A percentile compares a stretch with the other conserved stretches of the same genome.
Evolutionary conservation across 495 filamentous ascomycete genomes (phyloP).

Genomic region (Xylaria castorea): DNA sequence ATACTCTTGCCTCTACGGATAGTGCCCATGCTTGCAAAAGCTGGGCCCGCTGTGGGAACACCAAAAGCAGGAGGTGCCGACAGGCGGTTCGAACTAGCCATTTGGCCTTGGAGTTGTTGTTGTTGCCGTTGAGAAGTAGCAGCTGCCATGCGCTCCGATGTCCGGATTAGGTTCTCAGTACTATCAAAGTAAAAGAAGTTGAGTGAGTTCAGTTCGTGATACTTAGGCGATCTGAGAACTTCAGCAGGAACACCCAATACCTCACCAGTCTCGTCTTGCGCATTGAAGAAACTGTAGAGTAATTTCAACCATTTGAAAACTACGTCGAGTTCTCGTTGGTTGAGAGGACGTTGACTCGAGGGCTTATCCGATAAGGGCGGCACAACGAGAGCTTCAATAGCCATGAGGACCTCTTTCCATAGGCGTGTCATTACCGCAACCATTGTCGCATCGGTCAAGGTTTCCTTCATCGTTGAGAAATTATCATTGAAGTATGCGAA

Average conservation of each 20-base stretch:
- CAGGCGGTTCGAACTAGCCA: constrained; percentile 61
- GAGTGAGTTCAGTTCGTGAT: constrained; percentile 92
- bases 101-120: constrained; percentile 56
- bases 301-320: constrained; percentile 95
- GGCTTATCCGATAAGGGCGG: constrained; percentile 96
- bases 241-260: constrained; percentile 87
- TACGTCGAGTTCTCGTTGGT: constrained; percentile 88
- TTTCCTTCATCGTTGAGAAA: constrained; percentile 98
- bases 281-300: constrained; percentile 94
- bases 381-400: constrained; percentile 88
- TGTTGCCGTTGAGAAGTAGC: constrained; percentile 82
- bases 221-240: constrained; percentile 94
- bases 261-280: constrained; percentile 86
- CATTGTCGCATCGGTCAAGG: constrained; percentile 92
- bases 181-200: constrained; percentile 99
- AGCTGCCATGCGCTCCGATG: constrained; percentile 92
- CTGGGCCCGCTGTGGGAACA: constrained; percentile 55
- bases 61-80: constrained; percentile 72
- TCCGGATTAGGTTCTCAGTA: constrained; percentile 89
- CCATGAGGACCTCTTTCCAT: constrained; percentile 96
- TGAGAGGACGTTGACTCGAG: constrained; percentile 85
- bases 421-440: constrained; percentile 95
- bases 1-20: constrained; percentile 88
- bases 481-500: constrained; percentile 99
- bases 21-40: constrained; percentile 73